Conservation (phyloP, 208 protist genomes). For the Crithidia expoeki region DNA sequence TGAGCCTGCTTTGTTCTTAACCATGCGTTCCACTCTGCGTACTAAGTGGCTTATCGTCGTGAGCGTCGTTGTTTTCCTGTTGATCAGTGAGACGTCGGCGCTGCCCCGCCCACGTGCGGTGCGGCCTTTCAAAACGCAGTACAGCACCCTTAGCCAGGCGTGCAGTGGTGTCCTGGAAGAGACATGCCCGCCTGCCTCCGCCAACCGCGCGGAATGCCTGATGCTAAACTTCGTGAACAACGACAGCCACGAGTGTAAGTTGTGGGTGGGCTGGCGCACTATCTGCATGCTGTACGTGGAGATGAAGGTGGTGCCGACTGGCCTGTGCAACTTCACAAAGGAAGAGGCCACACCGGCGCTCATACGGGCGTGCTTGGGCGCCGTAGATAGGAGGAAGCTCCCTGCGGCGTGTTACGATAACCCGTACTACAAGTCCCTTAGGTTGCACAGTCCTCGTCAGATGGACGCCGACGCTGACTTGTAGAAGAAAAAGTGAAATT, state of each 20-base stretch:
- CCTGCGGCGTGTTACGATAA: constrained; percentile 31
- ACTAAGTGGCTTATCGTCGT: not conserved
- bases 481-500: not conserved
- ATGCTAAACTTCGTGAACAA: constrained; percentile 10
- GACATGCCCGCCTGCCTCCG: constrained; percentile 17
- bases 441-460: constrained; percentile 25
- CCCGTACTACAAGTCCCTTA: constrained; percentile 47
- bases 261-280: constrained; percentile 41
- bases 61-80: not conserved
- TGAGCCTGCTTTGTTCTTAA: too few species aligned
- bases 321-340: constrained; percentile 21
- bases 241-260: constrained; percentile 33
- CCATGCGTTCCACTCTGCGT: too few species aligned
- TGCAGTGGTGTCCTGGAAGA: constrained; percentile 38
- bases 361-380: constrained; percentile 31
- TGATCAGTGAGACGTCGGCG: not conserved
- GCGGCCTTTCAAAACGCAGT: constrained; percentile 19
- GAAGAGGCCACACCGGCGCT: constrained; percentile 13
- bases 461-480: constrained; percentile 23
- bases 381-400: constrained; percentile 22
- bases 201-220: constrained; percentile 27
- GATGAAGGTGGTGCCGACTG: constrained; percentile 8
- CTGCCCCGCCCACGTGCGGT: not conserved
- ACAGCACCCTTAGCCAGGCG: constrained; percentile 33
- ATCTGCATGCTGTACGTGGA: constrained; percentile 30